Evolutionary conservation across 257 asterid species (phyloP).

Genomic region (Mitragyna speciosa): DNA sequence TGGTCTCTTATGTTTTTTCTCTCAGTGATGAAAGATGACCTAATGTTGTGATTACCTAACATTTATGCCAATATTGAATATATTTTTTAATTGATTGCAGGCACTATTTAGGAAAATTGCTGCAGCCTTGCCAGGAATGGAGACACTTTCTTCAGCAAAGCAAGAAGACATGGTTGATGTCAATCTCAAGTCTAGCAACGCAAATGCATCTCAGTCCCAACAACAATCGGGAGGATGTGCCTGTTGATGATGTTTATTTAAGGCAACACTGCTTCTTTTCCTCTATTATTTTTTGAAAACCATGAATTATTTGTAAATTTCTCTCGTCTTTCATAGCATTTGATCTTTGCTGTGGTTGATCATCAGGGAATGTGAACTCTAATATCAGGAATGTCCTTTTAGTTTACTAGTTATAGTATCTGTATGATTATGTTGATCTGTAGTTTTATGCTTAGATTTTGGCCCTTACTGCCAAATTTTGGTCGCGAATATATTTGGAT

Average conservation of each 20-base stretch:
- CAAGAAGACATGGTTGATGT: conserved; percentile 97
- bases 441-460: conserved; percentile 17
- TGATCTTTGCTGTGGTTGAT: conserved; percentile 12
- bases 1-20: not conserved
- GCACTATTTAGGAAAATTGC: conserved; percentile 87
- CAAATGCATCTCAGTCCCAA: conserved; percentile 62
- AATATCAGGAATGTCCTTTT: conserved; percentile 15
- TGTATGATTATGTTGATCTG: conserved; percentile 36
- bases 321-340: conserved; percentile 5
- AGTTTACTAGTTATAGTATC: conserved; percentile 23
- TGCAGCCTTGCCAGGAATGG: conserved; percentile 97
- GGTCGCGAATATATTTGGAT: not conserved
- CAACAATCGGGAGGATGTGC: conserved; percentile 91
- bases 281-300: conserved; percentile 5
- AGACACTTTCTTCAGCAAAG: conserved; percentile 79
- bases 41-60: no score
- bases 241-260: conserved; percentile 45
- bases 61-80: no score
- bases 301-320: conserved; percentile 27
- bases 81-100: conserved; percentile 34
- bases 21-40: not conserved
- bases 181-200: conserved; percentile 81
- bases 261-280: not conserved
- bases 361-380: conserved; percentile 2
- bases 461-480: conserved; percentile 6